These are phyloP conservation scores for Fagopyrum tataricum DNA, from an alignment of 148 eudicot genomes.

Conservation along the genomic window DNA sequence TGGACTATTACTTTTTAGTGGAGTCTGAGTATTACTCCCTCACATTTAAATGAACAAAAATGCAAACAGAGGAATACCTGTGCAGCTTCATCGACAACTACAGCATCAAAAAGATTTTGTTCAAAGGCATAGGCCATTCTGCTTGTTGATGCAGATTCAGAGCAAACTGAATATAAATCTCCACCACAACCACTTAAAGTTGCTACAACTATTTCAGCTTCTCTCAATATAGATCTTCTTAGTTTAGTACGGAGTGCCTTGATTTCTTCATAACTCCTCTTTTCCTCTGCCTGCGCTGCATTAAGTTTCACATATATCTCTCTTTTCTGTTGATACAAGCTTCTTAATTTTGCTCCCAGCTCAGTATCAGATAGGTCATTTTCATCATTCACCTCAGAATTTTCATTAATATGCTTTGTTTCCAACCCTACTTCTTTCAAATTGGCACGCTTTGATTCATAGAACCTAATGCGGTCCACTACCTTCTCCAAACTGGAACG, in stretches of 20 bases:
- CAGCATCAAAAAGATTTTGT: conserved; percentile 81
- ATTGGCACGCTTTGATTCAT: conserved; percentile 83
- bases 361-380: conserved; percentile 55
- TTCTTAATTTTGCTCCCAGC: conserved; percentile 65
- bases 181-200: conserved; percentile 99
- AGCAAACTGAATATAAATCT: conserved; percentile 82
- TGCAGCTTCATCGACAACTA: conserved; percentile 98
- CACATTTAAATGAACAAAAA: not conserved
- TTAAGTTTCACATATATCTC: conserved; percentile 67
- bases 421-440: conserved; percentile 49
- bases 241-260: conserved; percentile 62
- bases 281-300: conserved; percentile 71
- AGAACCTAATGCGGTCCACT: conserved; percentile 67
- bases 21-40: not conserved
- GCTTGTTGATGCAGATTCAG: conserved; percentile 52
- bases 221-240: conserved; percentile 69
- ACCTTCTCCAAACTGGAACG: conserved; percentile 81
- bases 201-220: conserved; percentile 93
- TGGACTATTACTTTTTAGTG: not conserved
- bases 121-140: conserved; percentile 54
- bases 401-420: conserved; percentile 32
- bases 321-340: conserved; percentile 63
- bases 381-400: conserved; percentile 32
- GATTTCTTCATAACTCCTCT: conserved; percentile 68
- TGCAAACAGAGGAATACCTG: conserved; percentile 45